phyloP scores from a whole-genome alignment of 768 basidiomycete species.

The Rhizopogon salebrosus region DNA sequence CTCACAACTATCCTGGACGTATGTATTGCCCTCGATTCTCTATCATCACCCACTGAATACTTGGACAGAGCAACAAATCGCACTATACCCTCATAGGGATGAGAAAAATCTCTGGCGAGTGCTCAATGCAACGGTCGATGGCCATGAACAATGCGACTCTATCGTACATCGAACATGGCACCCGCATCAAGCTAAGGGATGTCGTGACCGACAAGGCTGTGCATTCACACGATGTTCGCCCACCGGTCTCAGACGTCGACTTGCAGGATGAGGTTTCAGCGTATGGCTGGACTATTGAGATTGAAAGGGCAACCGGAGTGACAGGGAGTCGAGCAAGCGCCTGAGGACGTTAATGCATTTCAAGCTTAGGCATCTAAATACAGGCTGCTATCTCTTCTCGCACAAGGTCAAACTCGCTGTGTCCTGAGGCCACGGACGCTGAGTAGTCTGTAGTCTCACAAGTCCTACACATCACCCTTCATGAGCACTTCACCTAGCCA shows the following conservation, averaged over 20 bases:
- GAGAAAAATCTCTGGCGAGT: conserved; percentile 93
- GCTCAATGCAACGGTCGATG: conserved; percentile 60
- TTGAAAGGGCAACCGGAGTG: conserved; percentile 62
- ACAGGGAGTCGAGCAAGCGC: conserved; percentile 62
- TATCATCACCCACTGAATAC: neutral
- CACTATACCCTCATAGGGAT: conserved; percentile 98
- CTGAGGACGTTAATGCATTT: conserved; percentile 81
- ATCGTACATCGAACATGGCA: conserved; percentile 60
- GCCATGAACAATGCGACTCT: conserved; percentile 42
- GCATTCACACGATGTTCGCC: conserved; percentile 93
- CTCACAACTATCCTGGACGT: conserved; percentile 91
- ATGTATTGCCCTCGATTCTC: conserved; percentile 21
- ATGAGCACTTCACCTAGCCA: too few relatives aligned
- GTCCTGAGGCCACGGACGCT: neutral
- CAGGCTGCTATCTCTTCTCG: conserved; percentile 95
- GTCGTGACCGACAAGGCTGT: conserved; percentile 76
- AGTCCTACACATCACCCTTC: too few relatives aligned
- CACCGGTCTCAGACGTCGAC: conserved; percentile 94
- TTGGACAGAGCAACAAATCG: conserved; percentile 88
- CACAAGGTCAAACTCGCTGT: conserved; percentile 85
- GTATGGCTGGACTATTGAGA: conserved; percentile 91
- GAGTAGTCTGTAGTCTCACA: conserved; percentile 3
- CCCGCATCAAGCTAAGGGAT: conserved; percentile 80
- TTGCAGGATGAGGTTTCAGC: conserved; percentile 98
- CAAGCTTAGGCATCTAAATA: conserved; percentile 75